Evolutionary conservation across 2,329 filamentous ascomycete genomes (phyloP), one percentile per base, ranked within the genome.

Genomic region (Sordariomycetes sp.): DNA sequence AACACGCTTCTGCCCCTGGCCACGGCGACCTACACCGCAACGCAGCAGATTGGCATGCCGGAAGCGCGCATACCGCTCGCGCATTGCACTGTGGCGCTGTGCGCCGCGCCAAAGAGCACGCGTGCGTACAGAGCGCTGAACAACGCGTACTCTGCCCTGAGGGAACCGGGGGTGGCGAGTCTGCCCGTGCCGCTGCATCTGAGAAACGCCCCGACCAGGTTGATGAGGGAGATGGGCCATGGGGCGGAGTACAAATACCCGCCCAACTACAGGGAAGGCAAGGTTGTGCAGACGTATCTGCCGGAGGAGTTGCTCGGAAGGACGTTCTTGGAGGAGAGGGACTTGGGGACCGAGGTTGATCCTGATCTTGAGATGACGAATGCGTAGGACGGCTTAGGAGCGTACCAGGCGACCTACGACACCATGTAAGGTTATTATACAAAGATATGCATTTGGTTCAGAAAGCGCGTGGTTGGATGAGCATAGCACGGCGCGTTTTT

Each of bases 221-320:
- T 96, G 43, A 94, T 98, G 90, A 84, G 88, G 48, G 90, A 95
- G 45, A 63, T 96, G 44, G 90, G 86, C 0, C 94, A 87, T 50
- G 88, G 88, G 1, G 80, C 78, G 32, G 84, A 87, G 53, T 98
- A 98, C 59, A 96, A 96, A 58, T 96, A 98, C 51, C 94, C 94
- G 45, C 92, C 92, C 0, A 85, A 94, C 46, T 98, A 90, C 50
- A 61, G 73, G 33, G 77, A 88, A 40, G 92, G 92, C 0, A 75
- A 64, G 45, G 90, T 96, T 1, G 72, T 67, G 42, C 92, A 98
- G 61, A 82, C 88, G 17, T 98, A 96, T 57, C 58, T 98, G n/a
- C 92, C 92, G 0, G 80, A 86, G 9, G 72, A 73, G 36, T 57
- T 98, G 7, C 55, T 65, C 23, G 86, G 80, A 0, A 69, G 82